A percentile compares a stretch with the other conserved stretches of the same genome.
Conservation (phyloP, 2,329 filamentous ascomycete genomes). For the Stachybotrys elegans region DNA sequence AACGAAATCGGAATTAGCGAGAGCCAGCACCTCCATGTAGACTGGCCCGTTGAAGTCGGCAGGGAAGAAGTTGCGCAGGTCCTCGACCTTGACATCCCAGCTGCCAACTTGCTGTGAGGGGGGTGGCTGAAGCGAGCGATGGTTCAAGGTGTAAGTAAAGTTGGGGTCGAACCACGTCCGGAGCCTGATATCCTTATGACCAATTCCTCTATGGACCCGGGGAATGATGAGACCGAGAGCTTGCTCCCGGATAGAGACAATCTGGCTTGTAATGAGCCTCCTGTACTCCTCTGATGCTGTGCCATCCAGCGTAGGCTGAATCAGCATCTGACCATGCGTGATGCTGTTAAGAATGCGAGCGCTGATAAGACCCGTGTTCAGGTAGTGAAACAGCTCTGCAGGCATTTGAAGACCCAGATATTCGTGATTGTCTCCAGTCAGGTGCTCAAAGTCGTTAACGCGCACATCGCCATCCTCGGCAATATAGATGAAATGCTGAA, state of each 20-base stretch:
- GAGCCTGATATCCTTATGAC: constrained; percentile 71
- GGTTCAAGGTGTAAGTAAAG: constrained; percentile 63
- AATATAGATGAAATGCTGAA: constrained; percentile 84
- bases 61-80: constrained; percentile 44
- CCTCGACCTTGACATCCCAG: constrained; percentile 69
- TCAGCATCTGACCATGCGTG: constrained; percentile 69
- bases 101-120: constrained; percentile 43
- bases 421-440: constrained; percentile 80
- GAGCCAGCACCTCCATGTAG: constrained; percentile 58
- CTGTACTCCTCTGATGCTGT: constrained; percentile 76
- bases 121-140: constrained; percentile 42
- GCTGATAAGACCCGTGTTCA: constrained; percentile 77
- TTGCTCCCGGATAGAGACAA: constrained; percentile 70
- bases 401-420: constrained; percentile 88
- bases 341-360: constrained; percentile 77
- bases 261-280: constrained; percentile 67
- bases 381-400: constrained; percentile 84
- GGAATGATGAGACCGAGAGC: constrained; percentile 74
- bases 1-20: constrained; percentile 66
- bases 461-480: constrained; percentile 70
- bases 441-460: constrained; percentile 65
- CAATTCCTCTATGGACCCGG: constrained; percentile 76
- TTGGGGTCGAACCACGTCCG: constrained; percentile 79
- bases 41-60: constrained; percentile 34
- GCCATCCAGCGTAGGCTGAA: constrained; percentile 82